A percentile compares a stretch with the other conserved stretches of the same genome.
phyloP scores from a whole-genome alignment of 495 filamentous ascomycete genomes.

The Trichoderma parareesei region DNA sequence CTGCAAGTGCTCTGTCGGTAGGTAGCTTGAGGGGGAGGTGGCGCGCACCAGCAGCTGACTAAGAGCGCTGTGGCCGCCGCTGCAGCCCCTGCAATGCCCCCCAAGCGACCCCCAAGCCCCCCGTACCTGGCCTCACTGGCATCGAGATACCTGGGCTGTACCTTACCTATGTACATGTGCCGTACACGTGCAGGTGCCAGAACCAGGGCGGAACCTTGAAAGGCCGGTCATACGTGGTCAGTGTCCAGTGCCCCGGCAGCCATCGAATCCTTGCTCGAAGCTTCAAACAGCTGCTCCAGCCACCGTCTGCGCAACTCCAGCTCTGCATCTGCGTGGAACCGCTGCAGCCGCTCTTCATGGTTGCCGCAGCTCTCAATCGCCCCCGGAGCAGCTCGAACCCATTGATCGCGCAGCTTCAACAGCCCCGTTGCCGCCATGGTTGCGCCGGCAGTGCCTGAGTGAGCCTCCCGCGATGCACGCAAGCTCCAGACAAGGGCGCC shows the following conservation, averaged over 20 bases:
- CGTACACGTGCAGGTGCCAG: background rate
- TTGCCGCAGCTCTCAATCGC: background rate
- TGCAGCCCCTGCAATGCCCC: too few species aligned
- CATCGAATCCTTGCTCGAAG: slow-evolving; percentile 3
- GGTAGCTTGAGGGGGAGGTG: background rate
- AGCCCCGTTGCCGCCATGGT: slow-evolving; percentile 52
- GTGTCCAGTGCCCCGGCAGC: background rate
- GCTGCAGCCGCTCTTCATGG: background rate
- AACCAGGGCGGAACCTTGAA: background rate
- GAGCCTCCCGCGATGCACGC: slow-evolving; percentile 24
- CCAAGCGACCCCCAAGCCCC: background rate
- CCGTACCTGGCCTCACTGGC: background rate
- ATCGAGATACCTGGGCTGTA: background rate
- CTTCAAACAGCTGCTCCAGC: slow-evolving; percentile 2
- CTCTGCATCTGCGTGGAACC: background rate
- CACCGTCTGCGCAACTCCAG: background rate
- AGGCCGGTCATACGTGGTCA: slow-evolving; percentile 10
- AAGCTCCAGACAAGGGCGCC: background rate
- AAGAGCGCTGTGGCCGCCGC: background rate
- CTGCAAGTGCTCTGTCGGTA: background rate
- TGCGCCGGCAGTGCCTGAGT: slow-evolving; percentile 85
- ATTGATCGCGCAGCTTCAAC: slow-evolving; percentile 1
- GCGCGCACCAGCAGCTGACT: background rate
- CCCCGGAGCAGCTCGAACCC: background rate
- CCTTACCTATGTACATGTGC: background rate